Base-by-base conservation (phyloP, 75 land plant species). In the Pinus taeda region DNA sequence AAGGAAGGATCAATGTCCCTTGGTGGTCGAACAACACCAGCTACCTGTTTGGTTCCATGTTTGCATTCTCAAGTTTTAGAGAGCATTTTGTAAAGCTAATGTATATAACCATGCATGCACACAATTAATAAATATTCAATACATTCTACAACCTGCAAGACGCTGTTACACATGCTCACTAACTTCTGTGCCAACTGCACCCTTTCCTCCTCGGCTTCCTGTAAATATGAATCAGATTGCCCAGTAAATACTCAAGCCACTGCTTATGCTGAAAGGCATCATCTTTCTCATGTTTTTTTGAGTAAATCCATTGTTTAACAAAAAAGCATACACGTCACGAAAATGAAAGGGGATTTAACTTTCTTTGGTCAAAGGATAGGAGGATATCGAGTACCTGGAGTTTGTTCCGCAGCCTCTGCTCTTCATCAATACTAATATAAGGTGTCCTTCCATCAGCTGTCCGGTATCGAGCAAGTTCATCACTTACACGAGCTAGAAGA, bases 121-220 rank as follows among this genome's bases (percentile, higher is more conserved):
- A 64, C 36, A 59, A 15, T 61, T 21, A 2, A 60, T 49, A 33
- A 11, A 36, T n/a, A 57, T 30, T 29, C 42, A 53, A 56, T 18
- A 18, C 57, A 58, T 60, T 5, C 26, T 57, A 66, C 57, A 22
- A 89, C 99, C 99, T 94, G 90, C 64, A 96, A 71, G 79, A 96
- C 76, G 60, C 83, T 83, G 26, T 89, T 89, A 81, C 95, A 96
- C 76, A 96, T 58, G 57, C 66, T 75, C 57, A 86, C 24, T 37
- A 96, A 79, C 79, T 91, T 84, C 57, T 89, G 90, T 12, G 93
- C 91, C 72, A 93, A 63, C 73, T 94, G 90, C 49, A 90, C 62
- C 74, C 85, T 90, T 77, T 90, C 88, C 21, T 85, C 92, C 73
- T 96, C 94, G 56, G 83, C 81, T 81, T 93, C 93, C 98, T 96